Percentiles rank a stretch among this genome's conserved stretches.
Conservation (phyloP, 352 stramenopile species). For the Phytophthora meadii region DNA sequence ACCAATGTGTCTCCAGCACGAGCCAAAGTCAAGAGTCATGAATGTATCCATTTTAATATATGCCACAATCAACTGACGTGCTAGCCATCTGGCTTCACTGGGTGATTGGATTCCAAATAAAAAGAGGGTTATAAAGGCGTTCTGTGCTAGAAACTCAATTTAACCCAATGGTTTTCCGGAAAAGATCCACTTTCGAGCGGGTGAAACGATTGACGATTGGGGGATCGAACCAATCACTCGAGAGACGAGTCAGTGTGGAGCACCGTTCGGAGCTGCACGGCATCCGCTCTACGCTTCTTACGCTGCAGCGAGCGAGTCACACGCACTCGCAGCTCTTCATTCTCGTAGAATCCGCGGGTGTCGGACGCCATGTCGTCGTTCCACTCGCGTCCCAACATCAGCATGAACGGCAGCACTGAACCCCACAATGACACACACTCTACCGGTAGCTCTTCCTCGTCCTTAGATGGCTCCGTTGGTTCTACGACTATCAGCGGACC, state of each 20-base stretch:
- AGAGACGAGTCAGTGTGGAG: constrained; percentile 26
- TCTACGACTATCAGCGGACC: constrained; percentile 33
- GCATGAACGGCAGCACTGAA: constrained; percentile 15
- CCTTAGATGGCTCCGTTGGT: constrained; percentile 22
- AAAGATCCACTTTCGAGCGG: not conserved
- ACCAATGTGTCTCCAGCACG: constrained; percentile 63
- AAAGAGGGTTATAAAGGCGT: too few relatives aligned
- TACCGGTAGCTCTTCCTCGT: constrained; percentile 13
- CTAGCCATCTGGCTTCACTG: constrained; percentile 6
- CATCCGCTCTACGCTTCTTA: constrained; percentile 12
- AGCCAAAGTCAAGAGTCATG: constrained; percentile 37
- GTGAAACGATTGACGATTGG: constrained; percentile 15
- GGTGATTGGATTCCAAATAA: not conserved
- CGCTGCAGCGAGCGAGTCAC: not conserved
- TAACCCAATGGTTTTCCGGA: not conserved
- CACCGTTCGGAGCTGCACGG: constrained; percentile 13
- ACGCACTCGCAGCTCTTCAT: not conserved
- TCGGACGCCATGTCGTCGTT: constrained; percentile 24
- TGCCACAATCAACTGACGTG: constrained; percentile 25
- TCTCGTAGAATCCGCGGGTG: constrained; percentile 18
- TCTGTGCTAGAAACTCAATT: too few relatives aligned
- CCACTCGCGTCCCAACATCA: constrained; percentile 15
- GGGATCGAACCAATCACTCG: constrained; percentile 16
- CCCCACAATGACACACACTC: constrained; percentile 4
- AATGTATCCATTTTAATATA: constrained; percentile 22